These are phyloP conservation scores for Lasiodiplodia hormozganensis DNA, from an alignment of 2,329 filamentous ascomycete genomes.

Conservation along the genomic window DNA sequence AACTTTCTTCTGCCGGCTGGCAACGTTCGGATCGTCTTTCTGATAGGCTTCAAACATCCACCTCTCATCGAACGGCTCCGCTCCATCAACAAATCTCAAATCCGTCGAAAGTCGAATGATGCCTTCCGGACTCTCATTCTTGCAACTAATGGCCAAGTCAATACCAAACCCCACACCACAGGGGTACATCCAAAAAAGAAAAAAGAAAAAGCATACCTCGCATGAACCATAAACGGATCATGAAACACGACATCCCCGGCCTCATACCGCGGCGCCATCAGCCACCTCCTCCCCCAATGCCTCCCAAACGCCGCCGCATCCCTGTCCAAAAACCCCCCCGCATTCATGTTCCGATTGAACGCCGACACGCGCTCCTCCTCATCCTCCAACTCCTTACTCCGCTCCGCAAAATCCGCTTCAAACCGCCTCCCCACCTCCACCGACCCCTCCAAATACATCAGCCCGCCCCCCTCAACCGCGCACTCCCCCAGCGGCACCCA, in stretches of 20 bases:
- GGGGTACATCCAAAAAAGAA: neutral
- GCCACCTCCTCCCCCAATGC: conserved; percentile 1
- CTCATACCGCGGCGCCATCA: conserved; percentile 21
- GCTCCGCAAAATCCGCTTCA: neutral
- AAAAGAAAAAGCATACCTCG: neutral
- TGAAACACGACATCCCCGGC: conserved; percentile 25
- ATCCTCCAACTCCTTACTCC: neutral
- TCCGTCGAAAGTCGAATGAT: conserved; percentile 12
- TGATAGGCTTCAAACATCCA: neutral
- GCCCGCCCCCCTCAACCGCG: neutral
- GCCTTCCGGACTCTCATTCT: conserved; percentile 19
- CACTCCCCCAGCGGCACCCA: neutral
- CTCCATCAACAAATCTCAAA: neutral
- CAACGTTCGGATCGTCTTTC: neutral
- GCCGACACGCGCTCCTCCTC: conserved; percentile 28
- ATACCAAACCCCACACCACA: neutral
- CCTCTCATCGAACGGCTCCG: neutral
- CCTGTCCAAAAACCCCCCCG: conserved; percentile 23
- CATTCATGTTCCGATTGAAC: conserved; percentile 29
- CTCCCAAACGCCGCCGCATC: conserved; percentile 5
- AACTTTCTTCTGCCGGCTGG: neutral
- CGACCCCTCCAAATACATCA: neutral
- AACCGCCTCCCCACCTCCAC: neutral
- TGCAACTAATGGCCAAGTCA: neutral
- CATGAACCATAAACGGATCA: neutral